These are phyloP conservation scores for Metschnikowia henanensis DNA, from an alignment of 805 yeast genomes.

Conservation along the genomic window DNA sequence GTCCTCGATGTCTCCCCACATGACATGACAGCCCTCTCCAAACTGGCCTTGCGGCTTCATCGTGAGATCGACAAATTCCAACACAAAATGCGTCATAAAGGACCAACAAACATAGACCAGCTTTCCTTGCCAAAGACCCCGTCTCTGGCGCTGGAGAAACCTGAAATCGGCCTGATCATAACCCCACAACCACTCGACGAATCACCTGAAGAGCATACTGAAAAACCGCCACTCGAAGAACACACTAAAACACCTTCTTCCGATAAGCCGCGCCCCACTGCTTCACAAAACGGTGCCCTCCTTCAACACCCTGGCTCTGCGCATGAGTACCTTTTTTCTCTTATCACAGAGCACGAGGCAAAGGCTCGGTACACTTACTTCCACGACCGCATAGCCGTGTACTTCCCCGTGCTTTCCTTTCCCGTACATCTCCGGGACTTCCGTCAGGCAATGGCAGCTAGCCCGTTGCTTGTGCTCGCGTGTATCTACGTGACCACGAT, in stretches of 20 bases:
- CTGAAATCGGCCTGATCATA: too few relatives aligned
- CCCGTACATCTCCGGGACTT: constrained; percentile 36
- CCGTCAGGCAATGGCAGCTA: constrained; percentile 39
- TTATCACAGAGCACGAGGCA: constrained; percentile 28
- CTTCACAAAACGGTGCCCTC: neutral
- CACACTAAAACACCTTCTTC: too few relatives aligned
- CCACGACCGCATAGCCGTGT: constrained; percentile 38
- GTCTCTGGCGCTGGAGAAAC: too few relatives aligned
- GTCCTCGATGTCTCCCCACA: neutral
- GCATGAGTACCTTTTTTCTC: neutral
- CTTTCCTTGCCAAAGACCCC: too few relatives aligned
- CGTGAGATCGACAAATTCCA: neutral
- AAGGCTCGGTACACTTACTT: constrained; percentile 35
- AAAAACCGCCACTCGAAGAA: too few relatives aligned
- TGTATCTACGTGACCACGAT: constrained; percentile 49
- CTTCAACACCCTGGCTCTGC: neutral
- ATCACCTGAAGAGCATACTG: too few relatives aligned
- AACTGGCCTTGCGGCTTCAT: neutral
- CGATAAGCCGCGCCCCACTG: neutral
- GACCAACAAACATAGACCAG: neutral
- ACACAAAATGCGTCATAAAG: neutral
- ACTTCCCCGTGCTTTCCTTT: constrained; percentile 50
- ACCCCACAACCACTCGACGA: too few relatives aligned
- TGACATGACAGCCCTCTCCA: neutral
- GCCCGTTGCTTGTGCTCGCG: constrained; percentile 44